Base-by-base conservation (phyloP, 768 basidiomycete species). In the Chalciporus sphaerocephalus region DNA sequence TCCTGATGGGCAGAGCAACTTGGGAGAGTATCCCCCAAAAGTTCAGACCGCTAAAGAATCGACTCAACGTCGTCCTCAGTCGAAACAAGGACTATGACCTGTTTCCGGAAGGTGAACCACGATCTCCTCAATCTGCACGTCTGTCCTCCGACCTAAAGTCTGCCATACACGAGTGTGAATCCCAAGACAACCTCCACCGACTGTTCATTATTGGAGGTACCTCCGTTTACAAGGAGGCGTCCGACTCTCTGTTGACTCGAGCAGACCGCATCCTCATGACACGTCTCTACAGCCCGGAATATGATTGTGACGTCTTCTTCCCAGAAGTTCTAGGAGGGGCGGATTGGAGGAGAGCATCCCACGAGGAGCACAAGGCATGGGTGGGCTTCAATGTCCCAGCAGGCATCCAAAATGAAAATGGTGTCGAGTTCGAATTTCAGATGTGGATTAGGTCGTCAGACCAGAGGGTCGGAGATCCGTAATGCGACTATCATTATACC, bases 21-120 rank as follows among this genome's bases (percentile, higher is more conserved):
- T 99, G 96, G 96, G 92, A 97, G 69, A 90, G 90, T 62, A 97
- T 99, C 44, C 95, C 96, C 7, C 52, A 60, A 16, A 88, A 82
- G 62, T 88, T 86, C 68, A 75, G 87, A 51, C 96, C 96, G 5
- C 74, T 99, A 16, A 71, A 76, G 33, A 77, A 75, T 35, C 75
- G 96, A 40, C 44, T 76, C 44, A 99, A 98, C 60, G 62, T 94
- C 20, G 81, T 99, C 46, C 67, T 94, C 48, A 85, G 80, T 65
- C 73, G 76, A 39, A 79, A 83, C 53, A 34, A 60, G 20, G 67
- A 69, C 37, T 87, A 83, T 53, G 65, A 79, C 47, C 60, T 87
- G 90, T 56, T 51, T 16, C 42, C 51, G 9, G 18, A 43, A 24
- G 48, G 33, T 33, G 41, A 43, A 37, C 16, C 27, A 23, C 9